phyloP scores from a whole-genome alignment of 2,329 filamentous ascomycete species.

The Verticillium klebahnii region DNA sequence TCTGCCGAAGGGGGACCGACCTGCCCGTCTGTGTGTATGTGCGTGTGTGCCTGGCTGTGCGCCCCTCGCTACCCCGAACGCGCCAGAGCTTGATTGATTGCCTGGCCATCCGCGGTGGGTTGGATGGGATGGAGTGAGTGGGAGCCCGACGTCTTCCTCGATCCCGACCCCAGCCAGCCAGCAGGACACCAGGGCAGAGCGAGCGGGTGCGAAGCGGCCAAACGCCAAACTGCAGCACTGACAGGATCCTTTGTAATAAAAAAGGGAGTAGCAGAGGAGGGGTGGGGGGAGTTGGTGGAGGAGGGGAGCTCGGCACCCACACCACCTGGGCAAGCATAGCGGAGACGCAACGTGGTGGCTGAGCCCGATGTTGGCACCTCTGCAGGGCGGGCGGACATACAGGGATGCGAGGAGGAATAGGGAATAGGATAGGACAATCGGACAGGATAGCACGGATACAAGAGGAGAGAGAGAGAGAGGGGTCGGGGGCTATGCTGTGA shows the following conservation, averaged over 20 bases:
- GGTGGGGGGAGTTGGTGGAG: neutral
- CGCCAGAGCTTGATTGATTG: neutral
- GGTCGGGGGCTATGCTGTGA: neutral
- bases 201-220: too few relatives aligned
- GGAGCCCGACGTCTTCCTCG: too few relatives aligned
- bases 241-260: too few relatives aligned
- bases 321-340: neutral
- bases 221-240: too few relatives aligned
- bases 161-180: too few relatives aligned
- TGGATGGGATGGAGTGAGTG: too few relatives aligned
- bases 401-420: neutral
- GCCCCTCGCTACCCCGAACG: neutral
- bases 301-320: too few relatives aligned
- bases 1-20: neutral
- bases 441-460: neutral
- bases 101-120: neutral
- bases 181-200: too few relatives aligned
- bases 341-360: neutral
- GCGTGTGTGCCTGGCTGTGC: neutral
- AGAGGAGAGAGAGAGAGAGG: neutral
- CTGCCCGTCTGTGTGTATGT: neutral
- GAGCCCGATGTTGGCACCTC: neutral
- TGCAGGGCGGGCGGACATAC: neutral
- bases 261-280: neutral
- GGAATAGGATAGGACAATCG: neutral